These are phyloP conservation scores for Rhododendron molle DNA, from an alignment of 148 eudicot species.

Conservation along the genomic window DNA sequence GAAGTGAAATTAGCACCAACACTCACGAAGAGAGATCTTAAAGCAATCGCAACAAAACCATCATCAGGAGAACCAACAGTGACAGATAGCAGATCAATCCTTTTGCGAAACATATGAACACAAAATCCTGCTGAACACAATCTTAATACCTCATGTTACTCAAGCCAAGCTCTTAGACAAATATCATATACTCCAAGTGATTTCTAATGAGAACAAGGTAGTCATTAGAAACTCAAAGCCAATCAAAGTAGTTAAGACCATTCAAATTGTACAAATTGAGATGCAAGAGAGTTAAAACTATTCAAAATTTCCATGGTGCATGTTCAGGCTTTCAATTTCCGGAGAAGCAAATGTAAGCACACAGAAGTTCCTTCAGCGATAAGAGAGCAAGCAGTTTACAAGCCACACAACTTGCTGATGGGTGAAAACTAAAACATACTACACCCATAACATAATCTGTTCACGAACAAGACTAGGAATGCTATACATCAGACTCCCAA, in stretches of 20 bases:
- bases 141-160: background rate
- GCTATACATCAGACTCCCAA: background rate
- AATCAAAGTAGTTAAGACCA: background rate
- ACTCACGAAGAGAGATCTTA: background rate
- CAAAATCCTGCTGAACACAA: background rate
- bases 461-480: background rate
- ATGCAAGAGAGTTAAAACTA: background rate
- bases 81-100: background rate
- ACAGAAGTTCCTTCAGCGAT: background rate
- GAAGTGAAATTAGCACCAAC: background rate
- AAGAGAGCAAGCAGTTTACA: background rate
- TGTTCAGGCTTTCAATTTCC: background rate
- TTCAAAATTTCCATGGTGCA: background rate
- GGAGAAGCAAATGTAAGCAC: background rate
- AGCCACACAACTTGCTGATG: background rate
- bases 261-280: background rate
- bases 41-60: background rate
- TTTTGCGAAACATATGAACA: background rate
- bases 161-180: background rate
- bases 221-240: background rate
- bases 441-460: background rate
- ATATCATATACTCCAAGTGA: too few species aligned
- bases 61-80: background rate
- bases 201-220: too few species aligned
- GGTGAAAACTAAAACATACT: background rate